A percentile compares a stretch with the other conserved stretches of the same genome.
These are phyloP conservation scores for Colletotrichum higginsianum DNA, from an alignment of 2,329 filamentous ascomycete species.

Conservation along the genomic window DNA sequence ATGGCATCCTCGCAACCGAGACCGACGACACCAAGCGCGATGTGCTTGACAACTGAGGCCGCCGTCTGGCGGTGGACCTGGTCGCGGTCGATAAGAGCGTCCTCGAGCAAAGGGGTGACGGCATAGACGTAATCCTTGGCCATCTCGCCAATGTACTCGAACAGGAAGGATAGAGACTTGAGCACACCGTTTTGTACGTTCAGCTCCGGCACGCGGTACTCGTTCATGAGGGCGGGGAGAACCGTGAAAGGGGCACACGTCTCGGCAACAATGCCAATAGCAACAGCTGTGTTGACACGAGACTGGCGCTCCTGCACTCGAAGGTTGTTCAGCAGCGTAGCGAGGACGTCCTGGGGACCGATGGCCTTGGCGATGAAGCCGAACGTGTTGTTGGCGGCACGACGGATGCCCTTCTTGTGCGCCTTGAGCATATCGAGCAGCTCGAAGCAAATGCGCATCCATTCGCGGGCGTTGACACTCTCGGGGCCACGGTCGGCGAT, in stretches of 20 bases:
- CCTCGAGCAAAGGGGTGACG: constrained; percentile 94
- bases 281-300: constrained; percentile 97
- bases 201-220: constrained; percentile 97
- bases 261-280: constrained; percentile 98
- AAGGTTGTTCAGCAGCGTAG: constrained; percentile 95
- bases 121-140: constrained; percentile 99
- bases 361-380: constrained; percentile 99
- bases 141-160: constrained; percentile 99
- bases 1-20: constrained; percentile 98
- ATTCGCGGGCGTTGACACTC: constrained; percentile 95
- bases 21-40: constrained; percentile 96
- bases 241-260: constrained; percentile 99
- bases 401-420: constrained; percentile 98
- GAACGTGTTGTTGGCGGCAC: constrained; percentile 99
- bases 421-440: constrained; percentile 99
- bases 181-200: constrained; percentile 99
- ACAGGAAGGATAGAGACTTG: constrained; percentile 96
- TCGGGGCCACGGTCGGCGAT: constrained; percentile 98
- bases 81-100: constrained; percentile 96
- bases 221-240: constrained; percentile 98
- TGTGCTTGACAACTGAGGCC: constrained; percentile 96
- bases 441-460: constrained; percentile 99
- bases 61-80: constrained; percentile 98
- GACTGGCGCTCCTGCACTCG: constrained; percentile 98
- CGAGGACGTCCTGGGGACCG: constrained; percentile 95